These are phyloP conservation scores for Platanthera zijinensis DNA, from an alignment of 106 monocot species.

Conservation along the genomic window DNA sequence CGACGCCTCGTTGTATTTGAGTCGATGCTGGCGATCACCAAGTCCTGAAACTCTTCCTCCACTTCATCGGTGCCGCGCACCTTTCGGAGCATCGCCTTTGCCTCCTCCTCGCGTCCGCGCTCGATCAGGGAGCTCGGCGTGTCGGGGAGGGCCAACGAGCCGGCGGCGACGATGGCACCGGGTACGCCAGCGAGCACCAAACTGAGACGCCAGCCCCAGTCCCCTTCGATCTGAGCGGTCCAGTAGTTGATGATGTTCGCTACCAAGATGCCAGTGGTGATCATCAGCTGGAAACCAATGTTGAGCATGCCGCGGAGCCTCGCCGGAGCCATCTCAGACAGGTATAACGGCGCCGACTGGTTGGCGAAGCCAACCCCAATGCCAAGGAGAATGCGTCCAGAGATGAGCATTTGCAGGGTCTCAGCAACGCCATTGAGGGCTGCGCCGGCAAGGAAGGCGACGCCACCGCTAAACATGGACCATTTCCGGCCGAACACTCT, in stretches of 20 bases:
- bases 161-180: slow-evolving; percentile 23
- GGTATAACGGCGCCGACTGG: slow-evolving; percentile 38
- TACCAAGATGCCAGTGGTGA: slow-evolving; percentile 32
- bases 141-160: slow-evolving; percentile 36
- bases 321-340: slow-evolving; percentile 39
- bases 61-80: slow-evolving; percentile 29
- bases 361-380: slow-evolving; percentile 23
- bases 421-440: slow-evolving; percentile 28
- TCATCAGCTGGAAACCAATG: slow-evolving; percentile 41
- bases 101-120: slow-evolving; percentile 24
- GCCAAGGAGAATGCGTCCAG: slow-evolving; percentile 13
- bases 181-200: slow-evolving; percentile 32
- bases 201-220: slow-evolving; percentile 35
- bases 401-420: slow-evolving; percentile 27
- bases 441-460: slow-evolving; percentile 29
- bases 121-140: slow-evolving; percentile 42
- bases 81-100: slow-evolving; percentile 22
- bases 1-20: slow-evolving; percentile 19
- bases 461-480: slow-evolving; percentile 32
- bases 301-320: slow-evolving; percentile 29
- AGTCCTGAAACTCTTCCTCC: slow-evolving; percentile 14
- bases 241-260: slow-evolving; percentile 41
- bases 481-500: slow-evolving; percentile 19
- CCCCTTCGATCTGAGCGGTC: slow-evolving; percentile 25
- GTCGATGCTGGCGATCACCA: slow-evolving; percentile 12